Evolutionary conservation across 1,139 yeast species (phyloP).

Genomic region (Sugiyamaella xylanicola): DNA sequence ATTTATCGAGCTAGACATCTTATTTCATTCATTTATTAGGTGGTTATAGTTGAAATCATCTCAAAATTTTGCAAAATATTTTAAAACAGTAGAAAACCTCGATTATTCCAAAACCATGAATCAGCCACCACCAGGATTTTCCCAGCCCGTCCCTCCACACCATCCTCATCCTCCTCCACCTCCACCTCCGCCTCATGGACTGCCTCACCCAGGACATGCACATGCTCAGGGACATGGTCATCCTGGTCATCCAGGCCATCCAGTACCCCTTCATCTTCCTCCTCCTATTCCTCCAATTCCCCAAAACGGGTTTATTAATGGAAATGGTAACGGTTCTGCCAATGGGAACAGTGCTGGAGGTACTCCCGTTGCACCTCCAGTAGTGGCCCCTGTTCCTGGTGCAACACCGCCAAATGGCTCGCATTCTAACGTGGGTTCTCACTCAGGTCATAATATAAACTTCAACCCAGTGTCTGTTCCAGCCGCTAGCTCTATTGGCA

Average conservation of each 20-base stretch:
- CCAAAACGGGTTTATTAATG: constrained; percentile 15
- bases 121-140: constrained; percentile 19
- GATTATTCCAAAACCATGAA: constrained; percentile 7
- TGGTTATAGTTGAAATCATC: background rate
- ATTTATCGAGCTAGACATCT: too few relatives aligned
- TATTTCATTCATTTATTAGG: too few relatives aligned
- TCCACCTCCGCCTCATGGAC: constrained; percentile 21
- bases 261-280: constrained; percentile 18
- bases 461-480: too few relatives aligned
- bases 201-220: background rate
- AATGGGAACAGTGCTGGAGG: constrained; percentile 11
- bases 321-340: constrained; percentile 13
- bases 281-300: constrained; percentile 16
- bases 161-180: constrained; percentile 16
- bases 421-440: background rate
- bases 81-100: background rate
- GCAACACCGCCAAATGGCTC: background rate
- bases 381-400: background rate
- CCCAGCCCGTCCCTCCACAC: constrained; percentile 1
- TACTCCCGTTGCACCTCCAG: constrained; percentile 3
- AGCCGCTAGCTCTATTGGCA: too few relatives aligned
- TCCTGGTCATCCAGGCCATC: constrained; percentile 9
- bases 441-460: too few relatives aligned
- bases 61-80: background rate
- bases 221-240: background rate